Base-by-base conservation (phyloP, 2,329 filamentous ascomycete genomes). In the Zasmidium citrigriseum region DNA sequence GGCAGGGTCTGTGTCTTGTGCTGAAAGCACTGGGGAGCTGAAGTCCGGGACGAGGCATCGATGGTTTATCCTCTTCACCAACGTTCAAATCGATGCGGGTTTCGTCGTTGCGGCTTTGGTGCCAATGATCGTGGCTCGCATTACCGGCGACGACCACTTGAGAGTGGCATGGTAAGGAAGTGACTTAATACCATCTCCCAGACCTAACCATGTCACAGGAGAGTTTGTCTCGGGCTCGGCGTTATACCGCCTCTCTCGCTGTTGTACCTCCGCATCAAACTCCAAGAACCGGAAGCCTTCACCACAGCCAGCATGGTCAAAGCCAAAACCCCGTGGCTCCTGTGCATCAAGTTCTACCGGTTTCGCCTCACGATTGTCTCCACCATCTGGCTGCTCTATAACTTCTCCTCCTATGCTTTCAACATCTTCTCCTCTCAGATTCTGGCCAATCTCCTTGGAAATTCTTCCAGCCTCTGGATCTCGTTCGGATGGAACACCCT, bases 401-500 rank as follows among this genome's bases (percentile, higher is more conserved):
- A 84, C 82, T 96, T 96, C 75, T 90, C 88, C 1, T 79, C 86
- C 2, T 96, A 96, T 73, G 88, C 89, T 0, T 96, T 96, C 72
- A 83, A 89, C 53, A 91, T 96, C 68, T 97, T 95, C 77, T 90
- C 89, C 0, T 87, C 88, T 1, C 83, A 86, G 1, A 93, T 96
- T 67, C 76, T 95, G 0, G 86, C 41, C 41, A 46, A 85, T 59
- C 82, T 91, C 29, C 85, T 88, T 46, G 84, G 84, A 7, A 71
- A 1, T 81, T 38, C 61, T 9, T 24, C 85, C 0, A 83, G 88
- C 0, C 77, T 96, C 1, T 93, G 90, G 70, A 89, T 89, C 62
- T 78, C 86, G 11, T 93, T 96, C 61, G 93, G 91, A 44, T 96
- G 91, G 91, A 92, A 91, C 71, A 91, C 89, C 0, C 83, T 96